These are phyloP conservation scores for Chamaecyparis obtusa DNA, from an alignment of 75 land plant genomes.

Conservation along the genomic window DNA sequence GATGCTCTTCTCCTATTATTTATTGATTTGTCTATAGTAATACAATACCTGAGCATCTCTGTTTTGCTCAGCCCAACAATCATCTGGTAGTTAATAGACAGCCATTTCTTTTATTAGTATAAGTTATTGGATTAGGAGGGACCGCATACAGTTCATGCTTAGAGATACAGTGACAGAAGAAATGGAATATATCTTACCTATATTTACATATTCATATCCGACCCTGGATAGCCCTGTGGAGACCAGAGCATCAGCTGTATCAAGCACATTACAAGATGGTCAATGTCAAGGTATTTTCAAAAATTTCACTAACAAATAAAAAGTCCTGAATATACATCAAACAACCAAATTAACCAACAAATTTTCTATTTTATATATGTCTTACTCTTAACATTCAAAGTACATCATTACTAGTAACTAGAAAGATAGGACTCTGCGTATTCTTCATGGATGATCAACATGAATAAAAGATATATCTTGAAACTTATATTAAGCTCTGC, in stretches of 20 bases:
- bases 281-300: background rate
- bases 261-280: background rate
- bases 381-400: background rate
- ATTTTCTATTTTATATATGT: background rate
- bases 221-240: conserved; percentile 61
- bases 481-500: too few relatives aligned
- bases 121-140: background rate
- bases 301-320: background rate
- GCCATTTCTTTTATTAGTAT: background rate
- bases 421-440: too few relatives aligned
- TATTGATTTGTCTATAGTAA: background rate
- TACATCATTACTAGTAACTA: too few relatives aligned
- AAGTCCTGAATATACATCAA: background rate
- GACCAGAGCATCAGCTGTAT: conserved; percentile 81
- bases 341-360: background rate
- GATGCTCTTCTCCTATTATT: background rate
- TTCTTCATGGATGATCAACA: background rate
- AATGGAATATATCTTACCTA: conserved; percentile 34
- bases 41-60: conserved; percentile 32
- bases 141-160: background rate
- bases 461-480: background rate
- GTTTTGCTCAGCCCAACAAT: conserved; percentile 49
- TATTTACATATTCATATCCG: conserved; percentile 73
- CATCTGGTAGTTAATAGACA: conserved; percentile 23
- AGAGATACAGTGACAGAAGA: background rate